Evolutionary conservation across 768 basidiomycete genomes (phyloP).

Genomic region (Amanita molliuscula): DNA sequence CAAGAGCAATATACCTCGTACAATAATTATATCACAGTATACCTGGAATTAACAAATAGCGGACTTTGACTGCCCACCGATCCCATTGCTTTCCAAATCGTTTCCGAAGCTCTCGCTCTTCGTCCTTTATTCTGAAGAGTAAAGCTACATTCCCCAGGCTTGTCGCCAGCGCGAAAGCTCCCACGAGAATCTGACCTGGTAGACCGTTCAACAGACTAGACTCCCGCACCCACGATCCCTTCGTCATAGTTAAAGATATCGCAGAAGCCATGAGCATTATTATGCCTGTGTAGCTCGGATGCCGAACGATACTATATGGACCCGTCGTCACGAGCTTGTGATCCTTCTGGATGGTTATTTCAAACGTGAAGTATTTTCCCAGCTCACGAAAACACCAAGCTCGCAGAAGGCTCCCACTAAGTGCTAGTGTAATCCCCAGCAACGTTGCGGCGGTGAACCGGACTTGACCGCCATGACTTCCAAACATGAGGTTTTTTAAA

Average conservation of each 20-base stretch:
- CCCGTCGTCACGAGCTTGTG: slow-evolving; percentile 20
- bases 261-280: slow-evolving; percentile 18
- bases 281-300: slow-evolving; percentile 20
- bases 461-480: background rate
- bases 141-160: no score
- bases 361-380: slow-evolving; percentile 29
- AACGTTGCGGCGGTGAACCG: background rate
- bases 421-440: slow-evolving; percentile 8
- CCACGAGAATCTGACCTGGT: slow-evolving; percentile 22
- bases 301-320: slow-evolving; percentile 22
- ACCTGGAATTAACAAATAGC: slow-evolving; percentile 36
- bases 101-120: slow-evolving; percentile 31
- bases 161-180: slow-evolving; percentile 7
- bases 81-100: slow-evolving; percentile 33
- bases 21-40: background rate
- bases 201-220: slow-evolving; percentile 25
- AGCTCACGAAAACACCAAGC: slow-evolving; percentile 25
- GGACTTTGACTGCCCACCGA: slow-evolving; percentile 32
- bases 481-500: background rate
- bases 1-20: no score
- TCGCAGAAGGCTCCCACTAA: slow-evolving; percentile 22
- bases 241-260: slow-evolving; percentile 21
- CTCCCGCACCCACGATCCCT: slow-evolving; percentile 34
- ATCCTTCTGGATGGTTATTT: slow-evolving; percentile 18
- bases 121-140: slow-evolving; percentile 14